A percentile compares a stretch with the other conserved stretches of the same genome.
These are phyloP conservation scores for Diaporthe amygdali DNA, from an alignment of 2,329 filamentous ascomycete genomes.

Conservation along the genomic window DNA sequence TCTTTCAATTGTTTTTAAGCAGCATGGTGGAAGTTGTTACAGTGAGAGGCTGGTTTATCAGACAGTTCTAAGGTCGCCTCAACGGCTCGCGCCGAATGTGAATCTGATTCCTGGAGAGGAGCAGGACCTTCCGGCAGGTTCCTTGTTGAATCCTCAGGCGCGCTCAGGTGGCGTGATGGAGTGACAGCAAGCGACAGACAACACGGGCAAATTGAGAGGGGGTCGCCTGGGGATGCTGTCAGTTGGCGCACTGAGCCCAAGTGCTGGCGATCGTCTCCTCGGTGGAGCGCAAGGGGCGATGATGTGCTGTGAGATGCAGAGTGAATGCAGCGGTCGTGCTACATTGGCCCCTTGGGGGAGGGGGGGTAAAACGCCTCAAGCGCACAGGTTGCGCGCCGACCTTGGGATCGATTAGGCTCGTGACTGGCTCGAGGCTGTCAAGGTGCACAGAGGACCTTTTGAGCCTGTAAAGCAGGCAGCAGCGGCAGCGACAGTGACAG, in stretches of 20 bases:
- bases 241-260: conserved; percentile 12
- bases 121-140: neutral
- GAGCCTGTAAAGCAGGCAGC: neutral
- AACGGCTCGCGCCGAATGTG: neutral
- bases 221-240: neutral
- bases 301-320: conserved; percentile 16
- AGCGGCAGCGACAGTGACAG: neutral
- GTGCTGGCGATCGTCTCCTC: conserved; percentile 4
- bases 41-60: conserved; percentile 13
- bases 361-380: neutral
- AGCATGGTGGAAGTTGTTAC: conserved; percentile 25
- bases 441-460: neutral
- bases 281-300: neutral
- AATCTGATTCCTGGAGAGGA: neutral
- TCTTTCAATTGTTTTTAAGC: conserved; percentile 27
- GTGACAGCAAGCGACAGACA: neutral
- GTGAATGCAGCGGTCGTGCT: conserved; percentile 20
- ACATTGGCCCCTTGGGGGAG: conserved; percentile 7
- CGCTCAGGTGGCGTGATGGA: neutral
- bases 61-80: neutral
- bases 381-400: conserved; percentile 12
- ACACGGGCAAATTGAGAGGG: neutral
- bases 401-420: neutral
- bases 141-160: neutral
- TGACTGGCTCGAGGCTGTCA: conserved; percentile 14